Conservation (phyloP, 805 yeast genomes). For the Metahyphopichia silvanorum region DNA sequence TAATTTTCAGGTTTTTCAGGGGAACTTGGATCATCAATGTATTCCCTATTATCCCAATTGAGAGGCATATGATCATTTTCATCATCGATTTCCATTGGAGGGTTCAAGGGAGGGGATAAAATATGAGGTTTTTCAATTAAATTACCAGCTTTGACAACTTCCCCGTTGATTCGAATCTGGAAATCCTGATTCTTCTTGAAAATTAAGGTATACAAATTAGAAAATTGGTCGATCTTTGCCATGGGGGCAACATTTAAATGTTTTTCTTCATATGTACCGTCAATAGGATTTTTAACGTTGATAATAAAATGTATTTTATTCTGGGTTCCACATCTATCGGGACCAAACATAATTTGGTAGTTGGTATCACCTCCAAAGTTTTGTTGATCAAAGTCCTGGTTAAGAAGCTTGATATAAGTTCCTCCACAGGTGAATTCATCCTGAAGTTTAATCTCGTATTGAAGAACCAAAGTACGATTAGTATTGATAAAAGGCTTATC, state of each 20-base stretch:
- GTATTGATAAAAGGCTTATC: slow-evolving; percentile 57
- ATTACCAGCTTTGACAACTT: slow-evolving; percentile 66
- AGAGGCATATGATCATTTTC: slow-evolving; percentile 65
- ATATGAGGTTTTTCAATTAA: slow-evolving; percentile 47
- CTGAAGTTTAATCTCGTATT: slow-evolving; percentile 86
- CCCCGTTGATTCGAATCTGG: slow-evolving; percentile 83
- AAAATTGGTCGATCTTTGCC: slow-evolving; percentile 52
- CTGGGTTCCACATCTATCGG: slow-evolving; percentile 82
- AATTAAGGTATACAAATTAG: slow-evolving; percentile 75
- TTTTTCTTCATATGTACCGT: slow-evolving; percentile 64
- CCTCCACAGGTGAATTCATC: slow-evolving; percentile 83
- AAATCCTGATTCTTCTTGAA: slow-evolving; percentile 62
- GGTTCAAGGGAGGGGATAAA: slow-evolving; percentile 65
- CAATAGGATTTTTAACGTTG: slow-evolving; percentile 51
- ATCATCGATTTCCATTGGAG: slow-evolving; percentile 56
- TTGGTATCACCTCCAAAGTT: slow-evolving; percentile 66
- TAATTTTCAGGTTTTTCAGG: slow-evolving; percentile 77
- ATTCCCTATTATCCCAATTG: slow-evolving; percentile 74
- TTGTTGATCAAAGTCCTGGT: slow-evolving; percentile 30
- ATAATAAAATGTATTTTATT: slow-evolving; percentile 80
- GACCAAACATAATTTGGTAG: slow-evolving; percentile 90
- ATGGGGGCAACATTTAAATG: slow-evolving; percentile 67
- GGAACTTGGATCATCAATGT: slow-evolving; percentile 65
- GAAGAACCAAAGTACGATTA: slow-evolving; percentile 69
- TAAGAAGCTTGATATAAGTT: slow-evolving; percentile 76